A percentile compares a stretch with the other conserved stretches of the same genome.
phyloP scores from a whole-genome alignment of 2,329 filamentous ascomycete genomes.

The Fusarium algeriense region DNA sequence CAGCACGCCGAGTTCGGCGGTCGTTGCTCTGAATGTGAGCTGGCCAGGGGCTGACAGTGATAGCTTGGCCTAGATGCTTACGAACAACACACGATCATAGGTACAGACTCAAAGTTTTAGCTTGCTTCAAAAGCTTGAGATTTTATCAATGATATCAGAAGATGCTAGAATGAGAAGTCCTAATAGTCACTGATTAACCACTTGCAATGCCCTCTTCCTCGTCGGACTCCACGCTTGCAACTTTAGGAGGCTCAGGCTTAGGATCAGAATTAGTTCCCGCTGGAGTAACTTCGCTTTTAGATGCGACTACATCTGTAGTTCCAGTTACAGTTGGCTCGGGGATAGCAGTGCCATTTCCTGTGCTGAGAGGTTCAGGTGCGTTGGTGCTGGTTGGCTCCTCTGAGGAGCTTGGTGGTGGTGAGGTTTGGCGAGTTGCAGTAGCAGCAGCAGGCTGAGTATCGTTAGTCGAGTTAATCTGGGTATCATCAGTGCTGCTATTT shows the following conservation, averaged over 20 bases:
- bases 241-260: not conserved
- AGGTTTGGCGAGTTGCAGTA: not conserved
- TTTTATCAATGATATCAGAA: not conserved
- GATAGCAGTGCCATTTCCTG: not conserved
- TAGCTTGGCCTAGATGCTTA: not conserved
- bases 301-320: not conserved
- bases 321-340: not conserved
- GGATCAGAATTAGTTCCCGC: not conserved
- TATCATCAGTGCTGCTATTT: not conserved
- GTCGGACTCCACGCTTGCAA: not conserved
- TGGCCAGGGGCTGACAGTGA: slow-evolving; percentile 21
- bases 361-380: too few relatives aligned
- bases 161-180: not conserved
- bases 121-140: not conserved
- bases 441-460: not conserved
- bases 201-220: slow-evolving; percentile 11
- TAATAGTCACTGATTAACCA: not conserved
- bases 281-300: not conserved
- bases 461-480: not conserved
- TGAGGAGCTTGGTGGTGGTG: not conserved
- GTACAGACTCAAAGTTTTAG: too few relatives aligned
- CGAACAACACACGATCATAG: not conserved
- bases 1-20: not conserved
- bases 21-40: not conserved
- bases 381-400: not conserved